Evolutionary conservation across 352 stramenopile genomes (phyloP), one percentile per base, ranked within the genome.

Genomic region (Ophiocytium majus): DNA sequence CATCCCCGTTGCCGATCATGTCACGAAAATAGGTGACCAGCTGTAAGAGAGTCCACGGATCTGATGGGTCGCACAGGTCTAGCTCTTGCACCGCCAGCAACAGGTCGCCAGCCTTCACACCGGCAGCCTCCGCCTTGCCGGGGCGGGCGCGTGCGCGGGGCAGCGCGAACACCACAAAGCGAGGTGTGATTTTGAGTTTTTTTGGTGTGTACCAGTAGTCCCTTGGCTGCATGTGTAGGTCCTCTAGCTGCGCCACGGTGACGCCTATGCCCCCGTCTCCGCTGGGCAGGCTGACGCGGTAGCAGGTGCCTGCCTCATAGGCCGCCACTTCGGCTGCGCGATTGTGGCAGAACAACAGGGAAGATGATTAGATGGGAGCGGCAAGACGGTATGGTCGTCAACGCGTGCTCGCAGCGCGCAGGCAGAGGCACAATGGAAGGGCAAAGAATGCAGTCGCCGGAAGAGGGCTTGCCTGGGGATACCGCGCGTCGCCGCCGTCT

Each of bases 1-100:
- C 35, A 10, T 78, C 17, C 5, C 14, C 66, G 66, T 5, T 14
- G 5, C 5, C 32, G 32, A 78, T 43, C 66, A 78, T 78, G 35
- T 78, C 66, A 5, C 66, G 5, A 14, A 78, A 78, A 14, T 78
- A 78, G 35, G 66, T 78, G 66, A 78, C 66, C 66, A 78, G 66
- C 66, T 78, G 66, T 14, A 78, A 14, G 5, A 78, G 66, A 5
- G 66, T 43, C 66, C 66, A 78, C 32, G 66, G 66, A 78, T 78
- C 66, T 5, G 5, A 14, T 5, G 66, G 66, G 35, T 78, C 66
- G 14, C 66, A 78, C 35, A 78, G 35, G 17, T 78, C 66, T 14
- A 78, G 32, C 14, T 78, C 66, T 14, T 78, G 66, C 5, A 78
- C 66, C 5, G 32, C 66, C 5, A 78, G 5, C 32, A 78, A 14